Evolutionary conservation across 1,284 basidiomycete species (phyloP).

Genomic region (Neolentinus lepideus): DNA sequence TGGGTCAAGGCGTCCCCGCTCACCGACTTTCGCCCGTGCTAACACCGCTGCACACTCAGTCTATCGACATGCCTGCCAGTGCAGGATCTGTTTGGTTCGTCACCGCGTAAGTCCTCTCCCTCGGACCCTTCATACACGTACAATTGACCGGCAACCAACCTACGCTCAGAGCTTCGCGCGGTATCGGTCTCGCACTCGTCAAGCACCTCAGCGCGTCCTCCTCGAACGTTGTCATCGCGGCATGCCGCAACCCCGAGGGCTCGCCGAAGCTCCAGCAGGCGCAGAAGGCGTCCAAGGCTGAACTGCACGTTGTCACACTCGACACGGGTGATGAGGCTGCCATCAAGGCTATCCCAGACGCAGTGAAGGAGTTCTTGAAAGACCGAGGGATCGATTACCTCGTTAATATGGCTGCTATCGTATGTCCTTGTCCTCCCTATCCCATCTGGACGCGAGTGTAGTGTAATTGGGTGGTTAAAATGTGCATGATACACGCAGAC

Average conservation of each 20-base stretch:
- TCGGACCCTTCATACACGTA: neutral
- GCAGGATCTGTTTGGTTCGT: slow-evolving; percentile 3
- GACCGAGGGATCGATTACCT: slow-evolving; percentile 21
- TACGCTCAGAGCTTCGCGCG: slow-evolving; percentile 17
- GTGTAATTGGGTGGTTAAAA: neutral
- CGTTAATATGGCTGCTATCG: slow-evolving; percentile 23
- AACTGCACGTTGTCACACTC: slow-evolving; percentile 19
- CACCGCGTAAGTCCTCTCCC: slow-evolving; percentile 3
- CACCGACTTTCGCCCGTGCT: neutral
- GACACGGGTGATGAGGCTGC: slow-evolving; percentile 18
- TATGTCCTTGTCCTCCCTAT: slow-evolving; percentile 8
- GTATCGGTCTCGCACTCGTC: slow-evolving; percentile 22
- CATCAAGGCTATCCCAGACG: slow-evolving; percentile 14
- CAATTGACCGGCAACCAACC: neutral
- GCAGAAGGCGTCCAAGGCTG: slow-evolving; percentile 6
- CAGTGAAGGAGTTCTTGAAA: slow-evolving; percentile 14
- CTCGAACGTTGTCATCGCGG: slow-evolving; percentile 19
- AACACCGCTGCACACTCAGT: neutral
- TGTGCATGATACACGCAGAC: slow-evolving; percentile 5
- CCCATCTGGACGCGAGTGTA: too few species aligned
- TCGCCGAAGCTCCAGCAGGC: slow-evolving; percentile 13
- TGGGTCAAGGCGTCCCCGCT: neutral
- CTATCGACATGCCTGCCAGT: neutral
- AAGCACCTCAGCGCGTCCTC: slow-evolving; percentile 15
- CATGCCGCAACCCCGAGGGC: slow-evolving; percentile 18